phyloP scores from a whole-genome alignment of 1,139 yeast species.

The Kodamaea ohmeri region DNA sequence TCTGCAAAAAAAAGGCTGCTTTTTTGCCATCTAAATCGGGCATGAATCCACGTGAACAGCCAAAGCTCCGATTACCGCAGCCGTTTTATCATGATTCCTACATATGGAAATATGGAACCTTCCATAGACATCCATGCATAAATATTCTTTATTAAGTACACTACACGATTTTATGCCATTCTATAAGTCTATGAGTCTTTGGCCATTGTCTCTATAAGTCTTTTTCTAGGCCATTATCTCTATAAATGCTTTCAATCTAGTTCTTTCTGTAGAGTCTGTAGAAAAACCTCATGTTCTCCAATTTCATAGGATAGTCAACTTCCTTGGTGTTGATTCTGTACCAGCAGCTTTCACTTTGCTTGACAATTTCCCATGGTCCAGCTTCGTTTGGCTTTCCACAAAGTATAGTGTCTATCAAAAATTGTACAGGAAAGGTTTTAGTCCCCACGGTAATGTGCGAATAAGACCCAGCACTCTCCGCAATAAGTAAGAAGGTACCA shows the following conservation, averaged over 20 bases:
- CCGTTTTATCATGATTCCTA: not conserved
- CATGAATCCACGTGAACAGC: not conserved
- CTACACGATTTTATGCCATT: no score
- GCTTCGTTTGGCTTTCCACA: slow-evolving; percentile 50
- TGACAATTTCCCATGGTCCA: slow-evolving; percentile 67
- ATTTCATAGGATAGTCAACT: slow-evolving; percentile 63
- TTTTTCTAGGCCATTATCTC: not conserved
- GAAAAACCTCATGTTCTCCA: slow-evolving; percentile 87
- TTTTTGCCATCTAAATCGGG: slow-evolving; percentile 2
- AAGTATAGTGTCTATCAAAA: slow-evolving; percentile 69
- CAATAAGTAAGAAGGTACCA: slow-evolving; percentile 63
- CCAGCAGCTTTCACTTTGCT: slow-evolving; percentile 77
- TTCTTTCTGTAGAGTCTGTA: slow-evolving; percentile 66
- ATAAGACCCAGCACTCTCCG: slow-evolving; percentile 89
- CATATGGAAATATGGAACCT: not conserved
- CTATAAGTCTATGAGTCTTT: not conserved
- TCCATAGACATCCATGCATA: not conserved
- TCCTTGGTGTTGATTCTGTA: slow-evolving; percentile 57
- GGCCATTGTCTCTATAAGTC: not conserved
- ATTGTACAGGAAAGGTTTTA: slow-evolving; percentile 78
- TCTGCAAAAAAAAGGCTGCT: slow-evolving; percentile 4
- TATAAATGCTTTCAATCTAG: slow-evolving; percentile 14
- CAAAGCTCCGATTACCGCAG: not conserved
- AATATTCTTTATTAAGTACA: no score
- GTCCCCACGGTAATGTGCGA: slow-evolving; percentile 76